Percentiles rank a stretch among this genome's conserved stretches.
phyloP scores from a whole-genome alignment of 2,329 filamentous ascomycete species.

The Hypoxylon sp. region DNA sequence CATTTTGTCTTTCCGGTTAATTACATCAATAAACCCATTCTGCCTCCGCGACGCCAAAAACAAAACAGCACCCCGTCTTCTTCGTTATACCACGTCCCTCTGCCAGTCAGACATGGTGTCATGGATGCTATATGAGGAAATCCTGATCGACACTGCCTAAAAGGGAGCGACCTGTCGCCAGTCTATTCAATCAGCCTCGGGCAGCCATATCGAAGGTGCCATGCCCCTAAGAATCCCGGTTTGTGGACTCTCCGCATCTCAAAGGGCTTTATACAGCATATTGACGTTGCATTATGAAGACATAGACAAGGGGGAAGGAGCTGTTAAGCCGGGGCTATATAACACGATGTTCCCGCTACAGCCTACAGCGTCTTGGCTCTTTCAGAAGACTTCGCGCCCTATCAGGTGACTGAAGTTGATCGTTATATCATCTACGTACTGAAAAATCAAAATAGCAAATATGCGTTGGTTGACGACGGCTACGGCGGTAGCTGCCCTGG shows the following conservation, averaged over 20 bases:
- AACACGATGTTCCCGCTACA: conserved; percentile 27
- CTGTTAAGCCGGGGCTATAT: conserved; percentile 28
- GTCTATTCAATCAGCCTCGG: conserved; percentile 33
- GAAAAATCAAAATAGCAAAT: conserved; percentile 26
- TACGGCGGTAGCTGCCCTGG: conserved; percentile 32
- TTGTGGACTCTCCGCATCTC: conserved; percentile 38
- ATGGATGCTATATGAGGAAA: conserved; percentile 38
- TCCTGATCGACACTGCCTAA: conserved; percentile 35
- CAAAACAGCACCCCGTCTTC: conserved; percentile 28
- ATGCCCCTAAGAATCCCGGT: conserved; percentile 28
- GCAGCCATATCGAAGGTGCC: conserved; percentile 25
- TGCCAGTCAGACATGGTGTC: conserved; percentile 18
- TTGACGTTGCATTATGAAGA: conserved; percentile 30
- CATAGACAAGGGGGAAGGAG: conserved; percentile 13
- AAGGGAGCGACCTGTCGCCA: conserved; percentile 25
- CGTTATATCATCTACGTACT: conserved; percentile 22
- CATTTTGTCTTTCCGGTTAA: conserved; percentile 43
- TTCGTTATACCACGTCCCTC: not conserved
- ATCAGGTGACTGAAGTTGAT: conserved; percentile 32
- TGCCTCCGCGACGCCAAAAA: conserved; percentile 42
- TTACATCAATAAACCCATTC: conserved; percentile 42
- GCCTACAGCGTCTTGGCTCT: conserved; percentile 19
- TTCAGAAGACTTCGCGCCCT: conserved; percentile 29
- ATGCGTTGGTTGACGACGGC: conserved; percentile 34
- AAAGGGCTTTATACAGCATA: conserved; percentile 25